Conservation (phyloP, 805 yeast genomes). For the Cyberlindnera amylophila region DNA sequence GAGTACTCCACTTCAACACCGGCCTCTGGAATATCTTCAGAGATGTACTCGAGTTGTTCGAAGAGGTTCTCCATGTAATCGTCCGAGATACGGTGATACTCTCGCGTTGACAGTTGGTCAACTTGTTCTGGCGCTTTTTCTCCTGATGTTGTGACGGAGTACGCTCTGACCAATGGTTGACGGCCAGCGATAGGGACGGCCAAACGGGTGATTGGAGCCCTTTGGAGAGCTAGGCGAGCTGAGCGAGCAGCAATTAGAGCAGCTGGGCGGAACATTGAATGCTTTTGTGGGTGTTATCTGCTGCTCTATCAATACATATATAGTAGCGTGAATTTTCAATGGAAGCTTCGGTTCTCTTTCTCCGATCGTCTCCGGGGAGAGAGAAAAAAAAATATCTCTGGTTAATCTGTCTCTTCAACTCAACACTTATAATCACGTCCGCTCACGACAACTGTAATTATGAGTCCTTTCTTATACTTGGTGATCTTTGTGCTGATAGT, state of each 20-base stretch:
- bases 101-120: constrained; percentile 39
- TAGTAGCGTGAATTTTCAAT: too few species aligned
- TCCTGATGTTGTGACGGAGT: constrained; percentile 48
- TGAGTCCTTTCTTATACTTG: constrained; percentile 20
- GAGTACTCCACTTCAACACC: constrained; percentile 70
- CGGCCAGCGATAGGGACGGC: background rate
- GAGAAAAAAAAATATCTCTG: background rate
- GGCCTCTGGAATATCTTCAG: constrained; percentile 50
- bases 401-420: too few species aligned
- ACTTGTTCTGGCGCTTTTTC: constrained; percentile 49
- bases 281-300: background rate
- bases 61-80: constrained; percentile 64
- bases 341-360: too few species aligned
- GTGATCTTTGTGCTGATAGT: constrained; percentile 36
- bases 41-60: constrained; percentile 62
- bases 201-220: background rate
- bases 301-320: too few species aligned
- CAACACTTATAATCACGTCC: too few species aligned
- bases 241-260: background rate
- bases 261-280: background rate
- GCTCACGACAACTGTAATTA: too few species aligned
- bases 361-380: background rate
- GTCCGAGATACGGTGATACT: constrained; percentile 65
- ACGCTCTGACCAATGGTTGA: constrained; percentile 8
- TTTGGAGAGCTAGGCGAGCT: background rate